These are phyloP conservation scores for Metschnikowia lochheadii DNA, from an alignment of 805 yeast species.

Conservation along the genomic window DNA sequence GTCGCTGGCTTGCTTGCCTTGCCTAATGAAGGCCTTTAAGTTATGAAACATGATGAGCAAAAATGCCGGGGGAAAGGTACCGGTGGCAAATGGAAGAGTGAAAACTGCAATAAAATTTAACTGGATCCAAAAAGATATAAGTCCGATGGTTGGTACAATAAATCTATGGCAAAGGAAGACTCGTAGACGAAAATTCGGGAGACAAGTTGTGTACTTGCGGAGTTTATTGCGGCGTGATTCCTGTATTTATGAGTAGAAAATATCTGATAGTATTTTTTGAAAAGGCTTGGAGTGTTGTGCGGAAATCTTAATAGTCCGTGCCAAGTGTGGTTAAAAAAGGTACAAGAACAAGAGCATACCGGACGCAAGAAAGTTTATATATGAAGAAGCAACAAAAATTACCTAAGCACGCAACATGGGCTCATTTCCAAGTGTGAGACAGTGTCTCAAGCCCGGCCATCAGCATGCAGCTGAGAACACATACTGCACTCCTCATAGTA, in stretches of 20 bases:
- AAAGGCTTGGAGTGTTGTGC: neutral
- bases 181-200: neutral
- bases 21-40: constrained; percentile 57
- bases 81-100: too few species aligned
- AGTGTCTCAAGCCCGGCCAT: constrained; percentile 2
- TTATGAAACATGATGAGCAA: constrained; percentile 35
- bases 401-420: neutral
- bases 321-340: neutral
- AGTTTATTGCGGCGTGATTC: constrained; percentile 3
- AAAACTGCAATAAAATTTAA: neutral
- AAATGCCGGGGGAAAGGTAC: neutral
- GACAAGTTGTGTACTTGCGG: neutral
- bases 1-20: constrained; percentile 56
- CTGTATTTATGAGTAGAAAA: constrained; percentile 2
- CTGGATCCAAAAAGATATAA: too few species aligned
- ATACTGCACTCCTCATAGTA: constrained; percentile 1
- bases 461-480: neutral
- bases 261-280: neutral
- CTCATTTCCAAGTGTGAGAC: neutral
- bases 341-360: neutral
- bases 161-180: neutral
- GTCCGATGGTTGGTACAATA: too few species aligned
- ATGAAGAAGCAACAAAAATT: neutral
- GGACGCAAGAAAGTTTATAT: neutral
- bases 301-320: neutral